Percentiles rank a stretch among this genome's conserved stretches.
phyloP scores from a whole-genome alignment of 495 filamentous ascomycete genomes.

The Aspergillus baeticus region DNA sequence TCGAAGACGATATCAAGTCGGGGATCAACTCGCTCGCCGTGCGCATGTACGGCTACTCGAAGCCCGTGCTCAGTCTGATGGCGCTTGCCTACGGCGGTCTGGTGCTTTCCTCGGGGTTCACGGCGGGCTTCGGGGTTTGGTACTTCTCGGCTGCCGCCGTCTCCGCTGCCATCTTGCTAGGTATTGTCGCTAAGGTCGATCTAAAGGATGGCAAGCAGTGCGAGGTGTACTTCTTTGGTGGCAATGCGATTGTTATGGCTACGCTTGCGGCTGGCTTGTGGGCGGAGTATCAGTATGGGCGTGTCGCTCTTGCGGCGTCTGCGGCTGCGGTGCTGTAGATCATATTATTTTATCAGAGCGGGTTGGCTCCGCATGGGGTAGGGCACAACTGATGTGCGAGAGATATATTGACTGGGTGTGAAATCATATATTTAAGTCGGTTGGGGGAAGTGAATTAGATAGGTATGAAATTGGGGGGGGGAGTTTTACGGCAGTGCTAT shows the following conservation, averaged over 20 bases:
- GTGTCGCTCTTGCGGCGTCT: too few species aligned
- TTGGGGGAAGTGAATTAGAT: too few species aligned
- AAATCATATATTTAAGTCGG: too few species aligned
- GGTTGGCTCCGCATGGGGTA: too few species aligned
- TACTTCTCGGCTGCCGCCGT: background rate
- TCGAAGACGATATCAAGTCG: conserved; percentile 11
- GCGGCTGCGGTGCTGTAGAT: too few species aligned
- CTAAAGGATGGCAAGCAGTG: conserved; percentile 2
- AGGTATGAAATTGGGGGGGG: too few species aligned
- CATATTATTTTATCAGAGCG: too few species aligned
- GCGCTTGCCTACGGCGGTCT: background rate
- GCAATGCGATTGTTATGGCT: background rate
- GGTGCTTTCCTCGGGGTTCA: background rate
- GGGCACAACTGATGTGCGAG: too few species aligned
- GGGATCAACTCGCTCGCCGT: background rate
- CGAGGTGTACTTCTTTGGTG: background rate
- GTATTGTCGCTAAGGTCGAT: background rate
- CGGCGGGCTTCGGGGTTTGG: background rate
- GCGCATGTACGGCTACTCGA: background rate
- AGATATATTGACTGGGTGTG: too few species aligned
- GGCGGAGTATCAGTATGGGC: background rate
- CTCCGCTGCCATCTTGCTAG: background rate
- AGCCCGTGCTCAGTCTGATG: background rate
- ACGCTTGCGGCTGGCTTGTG: background rate
- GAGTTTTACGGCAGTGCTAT: too few species aligned